Evolutionary conservation across 495 filamentous ascomycete genomes (phyloP), one percentile per base, ranked within the genome.

Genomic region (Barbatosphaeria neglecta): DNA sequence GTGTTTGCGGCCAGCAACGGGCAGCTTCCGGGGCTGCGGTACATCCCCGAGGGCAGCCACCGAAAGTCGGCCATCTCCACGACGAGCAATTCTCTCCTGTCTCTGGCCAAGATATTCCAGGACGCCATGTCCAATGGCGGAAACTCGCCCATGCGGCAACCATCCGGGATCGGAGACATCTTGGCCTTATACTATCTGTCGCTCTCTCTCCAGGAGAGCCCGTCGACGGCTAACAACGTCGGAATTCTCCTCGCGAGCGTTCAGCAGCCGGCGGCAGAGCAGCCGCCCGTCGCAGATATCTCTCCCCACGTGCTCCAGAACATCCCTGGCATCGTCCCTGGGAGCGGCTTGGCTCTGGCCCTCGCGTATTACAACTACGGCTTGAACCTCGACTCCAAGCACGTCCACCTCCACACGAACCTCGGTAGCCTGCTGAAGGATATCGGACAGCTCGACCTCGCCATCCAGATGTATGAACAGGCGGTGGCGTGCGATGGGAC

Each of bases 341-440:
- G 89, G 7, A 93, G 83, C 54, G 92, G 92, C 19, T 76, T 96
- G 44, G 82, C 86, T 24, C 73, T 99, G 44, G 92, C 92, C 10
- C 71, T 99, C 45, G 80, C 82, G 13, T 97, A 97, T 60, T 99
- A 99, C 68, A 83, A 94, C 47, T 97, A 95, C 60, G 92, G 92
- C 2, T 69, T 89, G 38, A 80, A 80, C 44, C 76, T 99, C 1
- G 92, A 99, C 56, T 66, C 79, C 2, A 82, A 81, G 41, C 93
- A 99, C 68, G 93, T 94, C n/a, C 92, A 99, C 63, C 78, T 99
- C 15, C 95, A 95, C 59, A 99, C 92, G 1, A 99, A 99, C 46
- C 69, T 99, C 2, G 92, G 92, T 2, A 97, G 93, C 56, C 64
- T 99, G 24, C 75, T 97, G 24, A 99, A 99, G 57, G 92, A 99